Evolutionary conservation across 495 filamentous ascomycete species (phyloP), one percentile per base, ranked within the genome.

Genomic region (Xylaria scruposa): DNA sequence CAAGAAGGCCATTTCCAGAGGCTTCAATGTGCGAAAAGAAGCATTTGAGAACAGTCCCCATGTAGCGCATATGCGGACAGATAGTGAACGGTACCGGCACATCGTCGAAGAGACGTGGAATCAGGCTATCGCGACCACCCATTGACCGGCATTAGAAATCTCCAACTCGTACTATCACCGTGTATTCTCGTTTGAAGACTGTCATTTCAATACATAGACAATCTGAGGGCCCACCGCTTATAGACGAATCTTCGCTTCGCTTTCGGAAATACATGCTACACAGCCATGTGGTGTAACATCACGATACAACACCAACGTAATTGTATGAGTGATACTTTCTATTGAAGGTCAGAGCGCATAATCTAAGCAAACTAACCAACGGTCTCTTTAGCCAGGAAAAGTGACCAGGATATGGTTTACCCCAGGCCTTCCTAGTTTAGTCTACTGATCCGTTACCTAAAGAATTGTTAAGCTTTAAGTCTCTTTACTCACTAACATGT

Each of bases 31-130:
- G 0, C 72, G 77, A 51, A 74, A 56, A 67, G 85, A 84, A 70
- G 60, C 62, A 70, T 84, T 85, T 67, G 76, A 70, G 33, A 69
- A 78, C 44, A 81, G 79, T 4, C 74, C 76, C 31, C 84, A 86
- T 74, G 85, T 86, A 9, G 77, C 80, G 21, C 83, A 83, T 74
- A 82, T 77, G 68, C 77, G 81, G 53, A 73, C 66, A 12, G 79
- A 85, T 62, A 61, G 73, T 73, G 70, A 72, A 69, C 70, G 85
- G 58, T 87, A 87, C 72, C 86, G 85, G 85, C 67, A 65, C 8
- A 70, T 79, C 51, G 75, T 84, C 13, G 75, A 56, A 42, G 74
- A 81, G 64, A 78, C 78, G 0, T 87, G 84, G 83, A 75, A 81
- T 42, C 68, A 68, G 53, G 66, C 68, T 26, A 70, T 36, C 38